Evolutionary conservation across 805 yeast genomes (phyloP).

Genomic region (Nadsonia fulvescens): DNA sequence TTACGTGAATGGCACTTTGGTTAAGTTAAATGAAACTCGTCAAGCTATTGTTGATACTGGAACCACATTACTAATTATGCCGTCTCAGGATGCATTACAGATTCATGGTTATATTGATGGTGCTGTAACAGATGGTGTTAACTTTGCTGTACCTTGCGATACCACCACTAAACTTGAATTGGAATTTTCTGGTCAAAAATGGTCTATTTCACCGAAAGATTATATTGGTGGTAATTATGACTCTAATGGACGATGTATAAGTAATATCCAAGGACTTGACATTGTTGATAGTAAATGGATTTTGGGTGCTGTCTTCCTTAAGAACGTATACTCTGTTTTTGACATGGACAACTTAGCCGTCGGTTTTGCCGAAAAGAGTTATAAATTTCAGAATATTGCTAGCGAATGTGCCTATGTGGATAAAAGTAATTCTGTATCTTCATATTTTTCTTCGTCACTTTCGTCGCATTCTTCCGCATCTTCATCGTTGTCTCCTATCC

Average conservation of each 20-base stretch:
- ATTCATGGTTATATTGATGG: conserved; percentile 34
- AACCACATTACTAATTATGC: conserved; percentile 41
- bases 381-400: no score
- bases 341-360: conserved; percentile 31
- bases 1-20: conserved; percentile 19
- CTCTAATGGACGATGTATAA: conserved; percentile 36
- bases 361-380: conserved; percentile 37
- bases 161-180: conserved; percentile 25
- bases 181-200: conserved; percentile 26
- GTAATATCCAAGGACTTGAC: conserved; percentile 43
- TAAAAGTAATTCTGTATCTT: no score
- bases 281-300: conserved; percentile 33
- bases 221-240: conserved; percentile 33
- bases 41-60: conserved; percentile 45
- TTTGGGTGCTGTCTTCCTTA: conserved; percentile 44
- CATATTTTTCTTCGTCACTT: no score
- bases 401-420: no score
- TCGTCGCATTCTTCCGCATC: no score
- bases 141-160: conserved; percentile 43
- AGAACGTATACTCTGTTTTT: conserved; percentile 37
- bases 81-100: conserved; percentile 33
- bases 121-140: conserved; percentile 40
- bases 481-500: no score
- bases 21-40: conserved; percentile 16
- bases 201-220: conserved; percentile 25